Evolutionary conservation across 106 monocot species (phyloP), one percentile per base, ranked within the genome.

Genomic region (Acanthochlamys bracteata): DNA sequence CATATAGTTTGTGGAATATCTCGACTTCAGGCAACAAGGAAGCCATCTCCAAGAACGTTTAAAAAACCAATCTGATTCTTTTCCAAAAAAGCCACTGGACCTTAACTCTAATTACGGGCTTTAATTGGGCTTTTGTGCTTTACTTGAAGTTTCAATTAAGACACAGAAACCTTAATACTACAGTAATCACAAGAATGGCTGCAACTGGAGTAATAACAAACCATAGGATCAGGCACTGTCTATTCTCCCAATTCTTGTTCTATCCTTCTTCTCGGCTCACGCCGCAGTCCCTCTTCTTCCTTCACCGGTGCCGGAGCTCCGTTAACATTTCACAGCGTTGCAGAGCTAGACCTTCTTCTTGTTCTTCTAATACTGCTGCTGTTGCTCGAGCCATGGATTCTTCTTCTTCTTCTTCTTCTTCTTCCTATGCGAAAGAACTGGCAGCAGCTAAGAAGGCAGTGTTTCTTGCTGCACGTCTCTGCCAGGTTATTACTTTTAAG

Each of bases 391-490:
- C 52, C 42, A 63, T 80, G 66, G 45, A 69, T 14, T 51, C 63
- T 8, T 56, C 57, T 10, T 51, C 41, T 12, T 14, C 66, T 14
- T 51, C 63, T 8, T 56, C 57, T 10, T 51, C 41, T 12, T 14
- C 66, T 7, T 23, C 72, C 11, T 96, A 90, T 73, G 78, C 76
- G 53, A 78, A 70, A 39, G 87, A 96, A 64, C 79, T 90, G 66
- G 82, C 84, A 20, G 90, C 79, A n/a, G 95, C 95, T 61, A 90
- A 84, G 80, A 96, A 90, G 76, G 95, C 90, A 16, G 84, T 78
- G 13, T 68, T 78, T 3, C 84, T 96, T 25, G 95, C 95, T 25
- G 69, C 95, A 20, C 77, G 86, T 15, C 95, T 95, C 67, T 95
- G 95, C 71, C 77, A 84, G 80, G 95, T 83, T 15, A n/a, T 25